Conservation (phyloP, 2,329 filamentous ascomycete species). For the Leptographium wingfieldii region DNA sequence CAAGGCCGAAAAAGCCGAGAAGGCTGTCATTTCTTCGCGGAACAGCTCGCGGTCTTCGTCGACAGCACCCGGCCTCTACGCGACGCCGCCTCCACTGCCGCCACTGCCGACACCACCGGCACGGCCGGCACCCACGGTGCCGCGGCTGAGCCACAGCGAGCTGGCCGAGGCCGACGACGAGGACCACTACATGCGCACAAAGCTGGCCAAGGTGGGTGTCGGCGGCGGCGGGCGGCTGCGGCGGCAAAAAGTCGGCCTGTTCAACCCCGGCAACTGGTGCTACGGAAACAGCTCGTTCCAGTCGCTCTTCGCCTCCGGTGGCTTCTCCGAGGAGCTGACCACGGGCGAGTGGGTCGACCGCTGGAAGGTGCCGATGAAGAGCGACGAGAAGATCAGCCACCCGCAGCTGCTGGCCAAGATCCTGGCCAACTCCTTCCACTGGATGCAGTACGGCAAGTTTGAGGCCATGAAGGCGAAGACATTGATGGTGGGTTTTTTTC, state of each 20-base stretch:
- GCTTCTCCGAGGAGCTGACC: constrained; percentile 54
- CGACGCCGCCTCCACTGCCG: not conserved
- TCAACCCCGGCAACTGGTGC: constrained; percentile 73
- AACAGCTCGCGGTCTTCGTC: constrained; percentile 7
- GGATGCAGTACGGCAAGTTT: constrained; percentile 40
- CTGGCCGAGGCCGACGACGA: constrained; percentile 34
- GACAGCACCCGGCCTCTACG: constrained; percentile 17
- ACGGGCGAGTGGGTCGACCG: constrained; percentile 44
- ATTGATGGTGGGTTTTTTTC: constrained; percentile 37
- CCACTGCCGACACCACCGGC: constrained; percentile 42
- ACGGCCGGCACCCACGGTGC: constrained; percentile 55
- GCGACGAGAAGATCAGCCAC: constrained; percentile 37
- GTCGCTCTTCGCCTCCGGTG: constrained; percentile 60
- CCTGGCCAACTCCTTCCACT: constrained; percentile 45
- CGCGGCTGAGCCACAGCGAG: constrained; percentile 67
- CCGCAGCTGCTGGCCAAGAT: constrained; percentile 49
- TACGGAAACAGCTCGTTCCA: constrained; percentile 91
- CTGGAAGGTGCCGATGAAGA: constrained; percentile 56
- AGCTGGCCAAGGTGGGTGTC: constrained; percentile 22
- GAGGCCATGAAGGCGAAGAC: constrained; percentile 39
- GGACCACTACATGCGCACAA: constrained; percentile 24
- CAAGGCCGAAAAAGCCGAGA: not conserved
- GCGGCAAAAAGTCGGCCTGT: constrained; percentile 54
- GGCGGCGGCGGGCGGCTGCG: constrained; percentile 17
- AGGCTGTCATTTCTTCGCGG: not conserved